phyloP scores from a whole-genome alignment of 2,329 filamentous ascomycete species.

The Nannizziopsis barbatae region DNA sequence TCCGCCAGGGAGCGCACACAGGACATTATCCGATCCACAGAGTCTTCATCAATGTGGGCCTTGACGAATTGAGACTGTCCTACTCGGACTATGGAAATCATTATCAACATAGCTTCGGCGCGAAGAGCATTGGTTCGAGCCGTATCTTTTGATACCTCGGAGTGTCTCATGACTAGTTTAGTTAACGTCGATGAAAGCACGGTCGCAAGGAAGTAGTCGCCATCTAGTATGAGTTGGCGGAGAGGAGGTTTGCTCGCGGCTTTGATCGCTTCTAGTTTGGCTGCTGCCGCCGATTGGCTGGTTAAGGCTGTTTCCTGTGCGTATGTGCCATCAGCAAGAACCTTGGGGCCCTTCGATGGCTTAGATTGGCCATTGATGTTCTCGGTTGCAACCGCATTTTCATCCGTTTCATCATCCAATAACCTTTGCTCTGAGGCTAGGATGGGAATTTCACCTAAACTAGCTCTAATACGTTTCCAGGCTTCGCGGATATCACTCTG shows the following conservation, averaged over 20 bases:
- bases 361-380: slow-evolving; percentile 75
- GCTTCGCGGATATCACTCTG: slow-evolving; percentile 89
- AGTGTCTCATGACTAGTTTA: slow-evolving; percentile 95
- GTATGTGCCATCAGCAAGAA: slow-evolving; percentile 92
- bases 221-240: slow-evolving; percentile 87
- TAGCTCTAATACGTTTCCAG: slow-evolving; percentile 90
- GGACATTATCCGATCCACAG: slow-evolving; percentile 96
- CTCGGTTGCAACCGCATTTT: slow-evolving; percentile 52
- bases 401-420: slow-evolving; percentile 68
- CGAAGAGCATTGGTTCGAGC: slow-evolving; percentile 86
- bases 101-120: slow-evolving; percentile 97
- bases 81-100: slow-evolving; percentile 97
- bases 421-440: slow-evolving; percentile 87
- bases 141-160: slow-evolving; percentile 75
- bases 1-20: slow-evolving; percentile 88
- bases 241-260: slow-evolving; percentile 92
- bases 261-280: slow-evolving; percentile 91
- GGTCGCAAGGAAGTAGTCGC: slow-evolving; percentile 90
- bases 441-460: slow-evolving; percentile 92
- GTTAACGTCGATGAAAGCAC: slow-evolving; percentile 93
- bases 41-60: slow-evolving; percentile 93
- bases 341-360: slow-evolving; percentile 69
- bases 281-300: slow-evolving; percentile 77
- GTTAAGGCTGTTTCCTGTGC: slow-evolving; percentile 94
- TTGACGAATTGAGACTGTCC: slow-evolving; percentile 99